phyloP scores from a whole-genome alignment of 768 basidiomycete genomes.

The Daedaleopsis sinensis region DNA sequence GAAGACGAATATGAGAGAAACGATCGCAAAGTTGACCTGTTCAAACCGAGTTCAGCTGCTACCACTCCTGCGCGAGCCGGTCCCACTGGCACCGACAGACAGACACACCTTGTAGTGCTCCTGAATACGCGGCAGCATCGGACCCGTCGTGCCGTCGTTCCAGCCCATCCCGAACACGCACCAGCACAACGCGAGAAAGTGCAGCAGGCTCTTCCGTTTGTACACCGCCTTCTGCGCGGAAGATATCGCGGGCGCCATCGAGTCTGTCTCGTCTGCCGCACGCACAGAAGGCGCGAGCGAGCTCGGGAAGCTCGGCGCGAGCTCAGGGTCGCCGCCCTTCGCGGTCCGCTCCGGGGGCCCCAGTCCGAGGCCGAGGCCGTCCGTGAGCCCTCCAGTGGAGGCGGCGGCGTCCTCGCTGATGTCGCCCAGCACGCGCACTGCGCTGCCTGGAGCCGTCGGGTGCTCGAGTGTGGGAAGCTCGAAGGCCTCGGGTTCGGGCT shows the following conservation, averaged over 20 bases:
- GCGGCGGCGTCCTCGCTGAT: slow-evolving; percentile 8
- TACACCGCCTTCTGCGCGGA: slow-evolving; percentile 20
- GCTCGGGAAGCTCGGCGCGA: slow-evolving; percentile 18
- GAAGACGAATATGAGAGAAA: slow-evolving; percentile 63
- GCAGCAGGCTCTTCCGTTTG: slow-evolving; percentile 34
- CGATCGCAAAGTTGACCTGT: slow-evolving; percentile 53
- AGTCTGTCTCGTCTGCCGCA: slow-evolving; percentile 8
- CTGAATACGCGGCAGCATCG: slow-evolving; percentile 75
- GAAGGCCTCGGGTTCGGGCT: slow-evolving; percentile 11
- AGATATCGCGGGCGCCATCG: slow-evolving; percentile 21
- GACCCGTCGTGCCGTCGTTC: slow-evolving; percentile 78
- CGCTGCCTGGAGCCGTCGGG: neutral
- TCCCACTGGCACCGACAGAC: neutral
- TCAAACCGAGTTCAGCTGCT: too few species aligned
- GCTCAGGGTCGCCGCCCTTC: slow-evolving; percentile 13
- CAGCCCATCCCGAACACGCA: slow-evolving; percentile 70
- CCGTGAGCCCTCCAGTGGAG: too few species aligned
- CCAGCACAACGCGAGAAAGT: slow-evolving; percentile 60
- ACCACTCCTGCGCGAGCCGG: neutral
- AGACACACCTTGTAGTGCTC: slow-evolving; percentile 45
- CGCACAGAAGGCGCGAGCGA: slow-evolving; percentile 5
- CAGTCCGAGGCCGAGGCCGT: too few species aligned
- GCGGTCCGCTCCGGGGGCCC: neutral
- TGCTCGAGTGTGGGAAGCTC: slow-evolving; percentile 14
- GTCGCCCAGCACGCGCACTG: neutral